Percentiles rank a stretch among this genome's conserved stretches.
Conservation (phyloP, 306 rosid genomes). For the Corylus americana region DNA sequence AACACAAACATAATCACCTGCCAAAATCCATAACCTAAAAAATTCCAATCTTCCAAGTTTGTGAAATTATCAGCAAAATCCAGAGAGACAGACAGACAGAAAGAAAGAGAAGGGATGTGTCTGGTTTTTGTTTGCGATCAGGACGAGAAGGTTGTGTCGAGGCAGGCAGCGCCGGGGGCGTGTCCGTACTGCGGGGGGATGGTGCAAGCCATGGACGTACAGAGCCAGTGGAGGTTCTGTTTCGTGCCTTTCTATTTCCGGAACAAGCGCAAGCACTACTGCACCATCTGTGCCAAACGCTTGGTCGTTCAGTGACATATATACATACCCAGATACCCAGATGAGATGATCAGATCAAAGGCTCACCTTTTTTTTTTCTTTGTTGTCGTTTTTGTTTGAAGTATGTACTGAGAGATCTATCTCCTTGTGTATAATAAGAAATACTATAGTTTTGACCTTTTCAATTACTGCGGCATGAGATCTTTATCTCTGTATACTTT, state of each 20-base stretch:
- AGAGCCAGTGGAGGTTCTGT: slow-evolving; percentile 70
- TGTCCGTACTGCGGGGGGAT: slow-evolving; percentile 84
- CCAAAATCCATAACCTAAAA: not conserved
- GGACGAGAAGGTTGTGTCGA: slow-evolving; percentile 60
- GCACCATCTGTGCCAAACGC: slow-evolving; percentile 50
- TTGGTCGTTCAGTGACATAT: slow-evolving; percentile 37
- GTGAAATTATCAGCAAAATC: not conserved
- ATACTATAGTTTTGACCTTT: not conserved
- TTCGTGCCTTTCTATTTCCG: slow-evolving; percentile 61
- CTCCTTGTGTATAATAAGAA: not conserved
- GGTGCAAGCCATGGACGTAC: slow-evolving; percentile 68
- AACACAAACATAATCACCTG: not conserved
- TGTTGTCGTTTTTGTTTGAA: not conserved
- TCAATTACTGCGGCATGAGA: too few species aligned
- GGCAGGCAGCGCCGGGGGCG: slow-evolving; percentile 72
- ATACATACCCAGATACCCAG: not conserved
- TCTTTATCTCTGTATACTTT: too few species aligned
- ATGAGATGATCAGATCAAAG: not conserved
- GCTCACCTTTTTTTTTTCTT: not conserved
- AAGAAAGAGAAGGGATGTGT: slow-evolving; percentile 48
- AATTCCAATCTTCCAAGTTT: not conserved
- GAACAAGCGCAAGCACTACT: slow-evolving; percentile 63
- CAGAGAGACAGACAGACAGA: not conserved
- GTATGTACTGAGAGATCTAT: not conserved
- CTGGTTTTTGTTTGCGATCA: slow-evolving; percentile 82